A percentile compares a stretch with the other conserved stretches of the same genome.
phyloP scores from a whole-genome alignment of 1,284 basidiomycete genomes.

The Volvariella surrecta region DNA sequence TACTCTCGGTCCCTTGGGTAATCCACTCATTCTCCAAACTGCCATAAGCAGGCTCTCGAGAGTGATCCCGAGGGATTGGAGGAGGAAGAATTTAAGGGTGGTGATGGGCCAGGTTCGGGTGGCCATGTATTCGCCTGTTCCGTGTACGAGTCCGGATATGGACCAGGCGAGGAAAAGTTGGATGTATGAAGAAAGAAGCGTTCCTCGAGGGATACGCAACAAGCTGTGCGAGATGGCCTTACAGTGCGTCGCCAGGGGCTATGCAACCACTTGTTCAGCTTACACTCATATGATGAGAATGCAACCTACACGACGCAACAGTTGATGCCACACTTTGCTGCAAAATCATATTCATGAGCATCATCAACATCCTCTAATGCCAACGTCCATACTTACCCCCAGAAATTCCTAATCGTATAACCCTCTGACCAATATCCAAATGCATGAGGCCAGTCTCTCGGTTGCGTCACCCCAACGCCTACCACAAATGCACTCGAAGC shows the following conservation, averaged over 20 bases:
- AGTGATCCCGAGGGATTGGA: constrained; percentile 5
- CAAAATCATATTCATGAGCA: neutral
- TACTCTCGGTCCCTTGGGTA: no score
- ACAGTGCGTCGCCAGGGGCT: constrained; percentile 5
- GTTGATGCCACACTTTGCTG: constrained; percentile 7
- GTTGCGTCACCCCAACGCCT: constrained; percentile 10
- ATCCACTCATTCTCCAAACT: neutral
- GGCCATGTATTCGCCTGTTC: constrained; percentile 10
- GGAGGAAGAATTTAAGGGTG: constrained; percentile 6
- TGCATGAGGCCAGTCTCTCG: constrained; percentile 18
- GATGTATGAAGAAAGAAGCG: constrained; percentile 4
- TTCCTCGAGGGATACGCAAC: constrained; percentile 1
- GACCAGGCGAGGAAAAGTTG: constrained; percentile 6
- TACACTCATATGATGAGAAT: neutral
- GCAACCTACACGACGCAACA: constrained; percentile 5
- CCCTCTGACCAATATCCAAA: constrained; percentile 14
- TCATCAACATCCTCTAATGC: neutral
- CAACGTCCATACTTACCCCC: constrained; percentile 15
- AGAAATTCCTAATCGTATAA: constrained; percentile 17
- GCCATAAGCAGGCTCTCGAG: constrained; percentile 1
- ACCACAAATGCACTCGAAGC: constrained; percentile 8
- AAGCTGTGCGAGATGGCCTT: constrained; percentile 3
- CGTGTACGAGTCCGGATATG: constrained; percentile 8
- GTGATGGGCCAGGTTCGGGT: neutral
- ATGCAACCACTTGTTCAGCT: neutral